phyloP scores from a whole-genome alignment of 1,284 basidiomycete genomes.

The Rugosomyces carneus region DNA sequence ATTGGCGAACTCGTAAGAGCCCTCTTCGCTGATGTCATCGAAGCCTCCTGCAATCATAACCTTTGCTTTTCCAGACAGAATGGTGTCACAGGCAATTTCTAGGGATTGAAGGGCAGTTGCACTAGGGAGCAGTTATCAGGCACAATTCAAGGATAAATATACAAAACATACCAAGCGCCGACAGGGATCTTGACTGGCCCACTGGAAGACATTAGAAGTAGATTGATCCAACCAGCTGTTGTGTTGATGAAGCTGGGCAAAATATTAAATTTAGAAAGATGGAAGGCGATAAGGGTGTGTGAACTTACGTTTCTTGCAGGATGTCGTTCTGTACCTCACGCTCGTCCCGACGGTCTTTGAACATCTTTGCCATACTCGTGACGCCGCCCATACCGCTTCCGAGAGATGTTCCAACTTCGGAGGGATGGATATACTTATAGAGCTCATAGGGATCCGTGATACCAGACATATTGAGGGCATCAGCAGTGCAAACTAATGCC shows the following conservation, averaged over 20 bases:
- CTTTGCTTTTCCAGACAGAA: constrained; percentile 94
- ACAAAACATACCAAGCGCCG: constrained; percentile 77
- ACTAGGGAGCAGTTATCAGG: constrained; percentile 31
- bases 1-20: constrained; percentile 96
- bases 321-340: constrained; percentile 98
- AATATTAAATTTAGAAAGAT: constrained; percentile 8
- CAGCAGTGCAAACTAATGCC: constrained; percentile 92
- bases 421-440: constrained; percentile 95
- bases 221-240: constrained; percentile 95
- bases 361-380: constrained; percentile 88
- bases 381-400: constrained; percentile 98
- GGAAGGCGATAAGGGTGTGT: neutral
- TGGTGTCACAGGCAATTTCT: constrained; percentile 96
- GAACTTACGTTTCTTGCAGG: constrained; percentile 88
- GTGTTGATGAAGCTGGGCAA: constrained; percentile 86
- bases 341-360: constrained; percentile 96
- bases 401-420: constrained; percentile 87
- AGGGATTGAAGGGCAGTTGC: constrained; percentile 97
- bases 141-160: neutral
- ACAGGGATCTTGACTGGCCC: constrained; percentile 99
- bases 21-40: constrained; percentile 97
- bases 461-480: constrained; percentile 95
- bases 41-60: constrained; percentile 99
- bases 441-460: constrained; percentile 97
- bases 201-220: constrained; percentile 88